phyloP scores from a whole-genome alignment of 164 flowering plant genomes.

The Santalum album region DNA sequence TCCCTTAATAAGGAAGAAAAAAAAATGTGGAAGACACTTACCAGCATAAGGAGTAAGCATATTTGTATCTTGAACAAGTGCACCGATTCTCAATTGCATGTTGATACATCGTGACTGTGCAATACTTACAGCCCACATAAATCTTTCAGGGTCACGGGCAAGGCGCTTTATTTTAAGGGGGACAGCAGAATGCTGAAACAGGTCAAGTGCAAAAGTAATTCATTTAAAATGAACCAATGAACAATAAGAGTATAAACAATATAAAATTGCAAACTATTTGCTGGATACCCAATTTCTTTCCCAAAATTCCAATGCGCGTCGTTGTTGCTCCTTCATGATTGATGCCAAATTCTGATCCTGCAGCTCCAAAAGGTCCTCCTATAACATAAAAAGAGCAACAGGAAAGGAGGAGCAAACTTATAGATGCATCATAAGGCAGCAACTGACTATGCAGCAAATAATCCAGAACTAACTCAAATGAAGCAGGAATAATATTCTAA shows the following conservation, averaged over 20 bases:
- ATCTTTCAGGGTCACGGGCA: conserved; percentile 84
- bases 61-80: conserved; percentile 72
- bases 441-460: too few species aligned
- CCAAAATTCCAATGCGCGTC: conserved; percentile 76
- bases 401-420: background rate
- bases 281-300: conserved; percentile 81
- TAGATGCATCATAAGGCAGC: background rate
- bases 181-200: conserved; percentile 59
- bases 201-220: conserved; percentile 6
- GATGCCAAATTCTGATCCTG: conserved; percentile 72
- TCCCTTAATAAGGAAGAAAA: too few species aligned
- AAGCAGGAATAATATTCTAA: too few species aligned
- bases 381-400: conserved; percentile 7
- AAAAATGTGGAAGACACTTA: conserved; percentile 16
- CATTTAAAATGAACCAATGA: conserved; percentile 1
- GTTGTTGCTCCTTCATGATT: conserved; percentile 54
- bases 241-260: background rate
- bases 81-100: conserved; percentile 72
- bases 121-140: conserved; percentile 85
- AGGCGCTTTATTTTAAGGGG: conserved; percentile 91
- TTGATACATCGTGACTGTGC: conserved; percentile 83
- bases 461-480: too few species aligned
- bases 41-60: conserved; percentile 97
- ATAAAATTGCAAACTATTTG: background rate
- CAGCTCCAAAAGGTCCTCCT: conserved; percentile 83